phyloP scores from a whole-genome alignment of 2,329 filamentous ascomycete genomes.

The Juglanconis oblonga region DNA sequence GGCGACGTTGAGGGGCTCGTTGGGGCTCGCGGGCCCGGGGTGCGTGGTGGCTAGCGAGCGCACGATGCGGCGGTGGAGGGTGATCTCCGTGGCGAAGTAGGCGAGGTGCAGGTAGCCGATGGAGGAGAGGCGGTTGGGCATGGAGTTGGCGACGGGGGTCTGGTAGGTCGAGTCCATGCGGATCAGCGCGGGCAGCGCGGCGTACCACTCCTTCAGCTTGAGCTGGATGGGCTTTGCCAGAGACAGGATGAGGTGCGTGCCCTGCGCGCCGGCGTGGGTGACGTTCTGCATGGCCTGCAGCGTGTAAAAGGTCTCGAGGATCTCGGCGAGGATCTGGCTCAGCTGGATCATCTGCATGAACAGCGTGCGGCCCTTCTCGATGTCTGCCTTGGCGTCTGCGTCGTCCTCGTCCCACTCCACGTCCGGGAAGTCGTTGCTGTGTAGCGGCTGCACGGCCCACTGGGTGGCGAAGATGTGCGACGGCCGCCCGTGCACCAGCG shows the following conservation, averaged over 20 bases:
- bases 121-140: conserved; percentile 50
- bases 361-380: conserved; percentile 65
- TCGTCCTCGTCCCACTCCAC: conserved; percentile 64
- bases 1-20: conserved; percentile 26
- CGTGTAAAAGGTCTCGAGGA: conserved; percentile 80
- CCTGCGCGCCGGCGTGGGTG: conserved; percentile 62
- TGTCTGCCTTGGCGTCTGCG: conserved; percentile 60
- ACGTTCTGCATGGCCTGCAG: conserved; percentile 72
- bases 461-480: conserved; percentile 69
- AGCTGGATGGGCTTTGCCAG: conserved; percentile 80
- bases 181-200: conserved; percentile 58
- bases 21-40: conserved; percentile 22
- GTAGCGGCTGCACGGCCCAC: conserved; percentile 73
- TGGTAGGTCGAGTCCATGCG: conserved; percentile 64
- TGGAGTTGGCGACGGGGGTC: conserved; percentile 31
- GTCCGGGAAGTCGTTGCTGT: conserved; percentile 68
- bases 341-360: conserved; percentile 75
- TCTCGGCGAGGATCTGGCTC: conserved; percentile 73
- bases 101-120: conserved; percentile 82
- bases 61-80: conserved; percentile 86
- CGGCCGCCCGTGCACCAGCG: conserved; percentile 79
- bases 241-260: conserved; percentile 69
- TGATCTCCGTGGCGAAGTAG: conserved; percentile 93
- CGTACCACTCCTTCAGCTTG: conserved; percentile 80
- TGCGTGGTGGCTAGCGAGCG: conserved; percentile 62